Percentiles rank a stretch among this genome's conserved stretches.
Conservation (phyloP, 495 filamentous ascomycete genomes). For the Sporormia fimetaria region DNA sequence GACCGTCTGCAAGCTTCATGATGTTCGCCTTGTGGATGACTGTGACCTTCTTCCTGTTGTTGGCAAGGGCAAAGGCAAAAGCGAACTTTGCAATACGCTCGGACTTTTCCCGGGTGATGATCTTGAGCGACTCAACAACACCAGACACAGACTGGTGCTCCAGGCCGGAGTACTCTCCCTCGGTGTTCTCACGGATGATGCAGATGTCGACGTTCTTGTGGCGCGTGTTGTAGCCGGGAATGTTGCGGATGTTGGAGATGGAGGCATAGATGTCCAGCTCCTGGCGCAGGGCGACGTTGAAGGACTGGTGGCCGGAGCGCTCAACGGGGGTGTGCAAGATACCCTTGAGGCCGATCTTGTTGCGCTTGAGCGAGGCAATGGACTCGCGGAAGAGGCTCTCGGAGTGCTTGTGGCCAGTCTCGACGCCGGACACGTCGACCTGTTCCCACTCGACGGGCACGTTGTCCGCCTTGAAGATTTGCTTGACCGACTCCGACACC, state of each 20-base stretch:
- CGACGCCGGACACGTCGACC: conserved; percentile 87
- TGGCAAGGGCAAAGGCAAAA: conserved; percentile 92
- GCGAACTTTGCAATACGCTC: conserved; percentile 98
- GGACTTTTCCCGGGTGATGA: conserved; percentile 96
- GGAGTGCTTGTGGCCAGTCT: conserved; percentile 73
- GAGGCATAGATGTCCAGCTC: conserved; percentile 99
- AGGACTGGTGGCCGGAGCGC: conserved; percentile 94
- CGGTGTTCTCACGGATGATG: conserved; percentile 99
- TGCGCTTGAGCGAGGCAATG: conserved; percentile 86
- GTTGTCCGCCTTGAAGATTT: conserved; percentile 98
- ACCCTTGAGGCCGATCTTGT: conserved; percentile 96
- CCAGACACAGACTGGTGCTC: conserved; percentile 96
- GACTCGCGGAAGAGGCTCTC: conserved; percentile 93
- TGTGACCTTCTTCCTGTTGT: conserved; percentile 96
- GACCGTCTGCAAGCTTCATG: conserved; percentile 98
- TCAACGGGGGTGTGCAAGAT: conserved; percentile 96
- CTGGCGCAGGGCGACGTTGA: conserved; percentile 98
- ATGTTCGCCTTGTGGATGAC: conserved; percentile 99
- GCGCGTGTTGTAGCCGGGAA: conserved; percentile 92
- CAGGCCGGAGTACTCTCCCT: conserved; percentile 96
- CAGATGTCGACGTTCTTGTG: conserved; percentile 94
- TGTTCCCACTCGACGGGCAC: conserved; percentile 98
- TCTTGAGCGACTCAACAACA: conserved; percentile 98
- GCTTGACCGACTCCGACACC: conserved; percentile 95
- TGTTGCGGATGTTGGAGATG: conserved; percentile 97